Evolutionary conservation across 176 grass and related monocot species (phyloP).

Genomic region (Elaeis guineensis): DNA sequence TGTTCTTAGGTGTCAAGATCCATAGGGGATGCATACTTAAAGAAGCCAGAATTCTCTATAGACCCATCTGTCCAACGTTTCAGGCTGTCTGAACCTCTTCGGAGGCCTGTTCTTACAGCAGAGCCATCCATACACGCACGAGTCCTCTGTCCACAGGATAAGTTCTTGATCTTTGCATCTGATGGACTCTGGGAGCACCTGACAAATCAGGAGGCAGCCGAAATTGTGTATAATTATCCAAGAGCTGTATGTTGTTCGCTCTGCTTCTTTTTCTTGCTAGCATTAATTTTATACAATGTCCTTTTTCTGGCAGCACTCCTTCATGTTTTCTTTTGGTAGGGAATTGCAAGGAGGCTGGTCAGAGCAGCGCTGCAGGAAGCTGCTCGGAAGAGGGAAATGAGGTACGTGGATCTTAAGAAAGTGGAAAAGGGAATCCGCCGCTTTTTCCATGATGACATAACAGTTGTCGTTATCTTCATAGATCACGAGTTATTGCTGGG

Average conservation of each 20-base stretch:
- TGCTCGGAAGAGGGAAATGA: conserved; percentile 44
- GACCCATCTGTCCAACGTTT: conserved; percentile 78
- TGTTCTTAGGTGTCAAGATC: conserved; percentile 80
- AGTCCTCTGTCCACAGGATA: conserved; percentile 61
- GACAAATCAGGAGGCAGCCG: conserved; percentile 78
- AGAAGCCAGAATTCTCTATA: conserved; percentile 69
- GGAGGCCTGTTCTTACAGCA: conserved; percentile 61
- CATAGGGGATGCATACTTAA: conserved; percentile 93
- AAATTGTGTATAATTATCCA: conserved; percentile 53
- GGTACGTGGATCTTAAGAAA: conserved; percentile 44
- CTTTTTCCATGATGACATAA: conserved; percentile 56
- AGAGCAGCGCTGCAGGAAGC: conserved; percentile 47
- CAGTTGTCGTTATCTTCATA: conserved; percentile 42
- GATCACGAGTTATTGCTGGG: conserved; percentile 39
- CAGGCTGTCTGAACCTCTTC: conserved; percentile 66
- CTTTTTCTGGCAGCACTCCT: not conserved
- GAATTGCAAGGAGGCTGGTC: conserved; percentile 45
- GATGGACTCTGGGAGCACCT: conserved; percentile 98
- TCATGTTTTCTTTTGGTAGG: conserved; percentile 14
- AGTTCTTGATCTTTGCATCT: conserved; percentile 84
- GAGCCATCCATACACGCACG: conserved; percentile 62
- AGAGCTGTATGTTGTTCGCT: conserved; percentile 17
- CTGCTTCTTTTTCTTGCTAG: not conserved
- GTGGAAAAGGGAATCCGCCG: conserved; percentile 49
- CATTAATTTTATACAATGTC: not conserved